Evolutionary conservation across 148 eudicot species (phyloP).

Genomic region (Rheum nobile): DNA sequence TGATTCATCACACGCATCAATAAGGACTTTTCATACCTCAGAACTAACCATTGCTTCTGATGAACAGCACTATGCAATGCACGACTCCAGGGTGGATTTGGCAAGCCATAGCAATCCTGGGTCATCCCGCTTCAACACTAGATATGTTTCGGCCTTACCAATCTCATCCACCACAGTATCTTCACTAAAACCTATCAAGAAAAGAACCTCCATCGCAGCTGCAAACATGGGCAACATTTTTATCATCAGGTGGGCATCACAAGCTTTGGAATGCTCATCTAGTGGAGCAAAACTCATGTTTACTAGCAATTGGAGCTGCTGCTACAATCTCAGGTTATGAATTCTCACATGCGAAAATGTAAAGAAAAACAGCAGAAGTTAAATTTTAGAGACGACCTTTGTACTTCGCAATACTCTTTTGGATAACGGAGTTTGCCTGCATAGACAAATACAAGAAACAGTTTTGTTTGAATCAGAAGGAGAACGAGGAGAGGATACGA

Average conservation of each 20-base stretch:
- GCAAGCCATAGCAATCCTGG: slow-evolving; percentile 93
- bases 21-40: background rate
- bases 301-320: background rate
- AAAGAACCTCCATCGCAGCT: slow-evolving; percentile 80
- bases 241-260: background rate
- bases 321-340: background rate
- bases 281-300: background rate
- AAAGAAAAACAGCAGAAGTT: no score
- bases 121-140: slow-evolving; percentile 69
- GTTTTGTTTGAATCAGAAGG: background rate
- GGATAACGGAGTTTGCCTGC: slow-evolving; percentile 79
- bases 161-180: slow-evolving; percentile 33
- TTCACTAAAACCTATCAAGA: slow-evolving; percentile 63
- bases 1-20: background rate
- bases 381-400: slow-evolving; percentile 32
- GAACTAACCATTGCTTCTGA: background rate
- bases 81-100: slow-evolving; percentile 59
- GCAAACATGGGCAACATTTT: slow-evolving; percentile 15
- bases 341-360: background rate
- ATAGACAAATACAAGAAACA: slow-evolving; percentile 4
- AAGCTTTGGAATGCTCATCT: background rate
- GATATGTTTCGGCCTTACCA: slow-evolving; percentile 47
- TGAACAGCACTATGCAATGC: slow-evolving; percentile 19
- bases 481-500: background rate
- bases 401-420: slow-evolving; percentile 36